Evolutionary conservation across 2,329 filamentous ascomycete genomes (phyloP).

Genomic region (Lasiodiplodia hormozganensis): DNA sequence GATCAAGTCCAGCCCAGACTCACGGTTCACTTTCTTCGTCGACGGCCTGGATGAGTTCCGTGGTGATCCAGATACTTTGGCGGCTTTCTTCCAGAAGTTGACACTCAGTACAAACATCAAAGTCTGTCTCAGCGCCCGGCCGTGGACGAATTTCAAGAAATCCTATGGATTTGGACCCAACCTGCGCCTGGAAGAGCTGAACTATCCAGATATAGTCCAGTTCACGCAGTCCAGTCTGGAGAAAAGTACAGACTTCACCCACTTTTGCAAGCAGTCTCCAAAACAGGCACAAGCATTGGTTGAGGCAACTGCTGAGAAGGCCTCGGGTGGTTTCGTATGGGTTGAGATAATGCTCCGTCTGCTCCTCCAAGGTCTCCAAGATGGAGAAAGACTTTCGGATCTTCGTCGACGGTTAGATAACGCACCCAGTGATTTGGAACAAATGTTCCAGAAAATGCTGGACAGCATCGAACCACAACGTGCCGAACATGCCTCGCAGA

Average conservation of each 20-base stretch:
- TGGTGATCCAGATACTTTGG: neutral
- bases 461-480: slow-evolving; percentile 32
- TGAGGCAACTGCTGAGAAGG: slow-evolving; percentile 9
- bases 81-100: neutral
- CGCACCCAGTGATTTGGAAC: slow-evolving; percentile 35
- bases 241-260: neutral
- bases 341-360: slow-evolving; percentile 8
- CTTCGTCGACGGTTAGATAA: slow-evolving; percentile 32
- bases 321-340: slow-evolving; percentile 28
- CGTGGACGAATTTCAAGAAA: slow-evolving; percentile 30
- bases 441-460: slow-evolving; percentile 34
- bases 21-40: slow-evolving; percentile 5
- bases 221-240: slow-evolving; percentile 28
- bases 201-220: slow-evolving; percentile 29
- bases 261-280: neutral
- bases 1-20: neutral
- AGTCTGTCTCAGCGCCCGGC: slow-evolving; percentile 33
- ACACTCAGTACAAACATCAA: slow-evolving; percentile 14
- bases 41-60: slow-evolving; percentile 21
- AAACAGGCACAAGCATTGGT: slow-evolving; percentile 12
- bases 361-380: slow-evolving; percentile 25
- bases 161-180: slow-evolving; percentile 19
- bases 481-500: slow-evolving; percentile 29
- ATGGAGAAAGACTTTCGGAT: slow-evolving; percentile 32
- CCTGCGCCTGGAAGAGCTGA: slow-evolving; percentile 31